Conservation (phyloP, 73 alveolate genomes). For the Paramecium sonneborni region DNA sequence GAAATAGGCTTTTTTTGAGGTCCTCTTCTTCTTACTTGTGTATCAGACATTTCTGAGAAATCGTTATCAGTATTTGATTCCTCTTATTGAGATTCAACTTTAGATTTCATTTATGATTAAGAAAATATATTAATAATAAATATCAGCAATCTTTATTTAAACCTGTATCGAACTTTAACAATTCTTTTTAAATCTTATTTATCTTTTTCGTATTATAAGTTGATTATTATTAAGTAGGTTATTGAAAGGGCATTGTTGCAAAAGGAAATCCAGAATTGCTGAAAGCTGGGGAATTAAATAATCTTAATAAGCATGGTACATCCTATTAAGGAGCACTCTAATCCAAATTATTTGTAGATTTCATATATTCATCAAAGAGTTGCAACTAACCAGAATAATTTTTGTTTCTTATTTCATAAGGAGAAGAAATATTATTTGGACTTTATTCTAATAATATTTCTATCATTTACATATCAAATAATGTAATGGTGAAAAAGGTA, state of each 20-base stretch:
- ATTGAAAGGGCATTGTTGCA: slow-evolving; percentile 4
- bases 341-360: background rate
- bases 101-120: slow-evolving; percentile 8
- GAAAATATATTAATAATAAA: background rate
- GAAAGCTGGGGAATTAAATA: slow-evolving; percentile 5
- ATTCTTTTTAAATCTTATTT: background rate
- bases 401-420: slow-evolving; percentile 25
- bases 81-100: background rate
- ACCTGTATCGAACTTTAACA: slow-evolving; percentile 19
- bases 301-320: background rate
- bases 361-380: background rate
- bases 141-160: slow-evolving; percentile 3
- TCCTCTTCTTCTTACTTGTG: slow-evolving; percentile 10
- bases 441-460: background rate
- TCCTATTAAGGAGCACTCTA: background rate
- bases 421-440: slow-evolving; percentile 31
- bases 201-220: background rate
- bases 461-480: slow-evolving; percentile 25
- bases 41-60: slow-evolving; percentile 45
- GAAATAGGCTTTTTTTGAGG: background rate
- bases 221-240: background rate
- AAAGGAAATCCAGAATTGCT: slow-evolving; percentile 5
- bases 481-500: slow-evolving; percentile 27
- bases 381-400: background rate
- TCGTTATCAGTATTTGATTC: slow-evolving; percentile 42